These are phyloP conservation scores for Salvia splendens DNA, from an alignment of 257 asterid genomes.

Conservation along the genomic window DNA sequence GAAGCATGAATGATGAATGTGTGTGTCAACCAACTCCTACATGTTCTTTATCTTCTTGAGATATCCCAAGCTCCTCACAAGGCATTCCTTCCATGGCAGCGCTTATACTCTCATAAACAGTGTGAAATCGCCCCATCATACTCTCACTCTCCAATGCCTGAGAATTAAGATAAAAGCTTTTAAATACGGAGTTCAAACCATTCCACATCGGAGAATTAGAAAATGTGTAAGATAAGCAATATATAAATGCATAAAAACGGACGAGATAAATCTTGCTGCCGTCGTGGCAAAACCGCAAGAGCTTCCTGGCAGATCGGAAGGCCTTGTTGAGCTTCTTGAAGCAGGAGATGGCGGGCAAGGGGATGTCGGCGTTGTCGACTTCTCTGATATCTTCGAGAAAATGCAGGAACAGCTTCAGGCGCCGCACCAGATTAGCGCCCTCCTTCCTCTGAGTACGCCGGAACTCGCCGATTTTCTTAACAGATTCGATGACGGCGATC, in stretches of 20 bases:
- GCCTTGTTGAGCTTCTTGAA: conserved; percentile 62
- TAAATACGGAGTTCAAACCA: too few species aligned
- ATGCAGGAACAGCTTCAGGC: conserved; percentile 61
- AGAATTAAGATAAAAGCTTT: background rate
- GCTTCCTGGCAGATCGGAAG: conserved; percentile 62
- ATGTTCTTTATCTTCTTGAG: conserved; percentile 77
- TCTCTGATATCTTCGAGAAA: conserved; percentile 62
- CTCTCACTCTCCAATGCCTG: conserved; percentile 83
- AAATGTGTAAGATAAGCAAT: too few species aligned
- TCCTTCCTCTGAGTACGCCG: conserved; percentile 75
- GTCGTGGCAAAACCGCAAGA: conserved; percentile 63
- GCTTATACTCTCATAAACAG: conserved; percentile 60
- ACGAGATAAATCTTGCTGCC: conserved; percentile 94
- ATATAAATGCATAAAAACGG: background rate
- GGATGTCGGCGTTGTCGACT: conserved; percentile 33
- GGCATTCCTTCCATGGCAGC: conserved; percentile 80
- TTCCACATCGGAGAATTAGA: too few species aligned
- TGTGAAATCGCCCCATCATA: conserved; percentile 61
- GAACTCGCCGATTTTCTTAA: conserved; percentile 57
- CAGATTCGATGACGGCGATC: conserved; percentile 48
- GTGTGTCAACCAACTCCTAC: conserved; percentile 29
- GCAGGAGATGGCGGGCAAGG: conserved; percentile 46
- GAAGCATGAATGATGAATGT: background rate
- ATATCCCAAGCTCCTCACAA: conserved; percentile 66
- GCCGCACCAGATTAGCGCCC: conserved; percentile 52